These are phyloP conservation scores for Gamsiella multidivaricata DNA, from an alignment of 192 early-diverging fungal species.

Conservation along the genomic window DNA sequence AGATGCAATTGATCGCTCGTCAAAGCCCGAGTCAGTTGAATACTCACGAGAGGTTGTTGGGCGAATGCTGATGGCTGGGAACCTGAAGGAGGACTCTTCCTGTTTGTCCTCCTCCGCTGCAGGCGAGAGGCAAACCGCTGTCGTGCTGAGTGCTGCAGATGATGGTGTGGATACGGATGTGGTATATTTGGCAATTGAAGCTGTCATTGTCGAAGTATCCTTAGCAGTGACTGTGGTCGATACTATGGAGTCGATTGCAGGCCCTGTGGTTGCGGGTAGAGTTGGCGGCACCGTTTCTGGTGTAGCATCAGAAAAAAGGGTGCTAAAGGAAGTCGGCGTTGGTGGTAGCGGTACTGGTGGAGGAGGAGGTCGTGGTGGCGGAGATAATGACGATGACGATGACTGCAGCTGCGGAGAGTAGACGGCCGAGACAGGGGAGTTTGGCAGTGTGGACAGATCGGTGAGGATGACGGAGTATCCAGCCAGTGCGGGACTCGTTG, in stretches of 20 bases:
- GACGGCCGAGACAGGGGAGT: background rate
- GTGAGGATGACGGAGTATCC: slow-evolving; percentile 41
- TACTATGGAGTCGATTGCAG: background rate
- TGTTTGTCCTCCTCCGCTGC: background rate
- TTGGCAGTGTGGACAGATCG: slow-evolving; percentile 25
- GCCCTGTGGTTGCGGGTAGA: background rate
- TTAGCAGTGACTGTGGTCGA: background rate
- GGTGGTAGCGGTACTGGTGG: background rate
- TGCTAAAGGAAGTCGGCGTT: background rate
- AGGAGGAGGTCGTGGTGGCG: background rate
- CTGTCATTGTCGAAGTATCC: background rate
- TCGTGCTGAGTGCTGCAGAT: background rate
- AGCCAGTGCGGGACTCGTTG: slow-evolving; percentile 8
- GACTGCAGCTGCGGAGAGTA: background rate
- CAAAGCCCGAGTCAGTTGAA: slow-evolving; percentile 43
- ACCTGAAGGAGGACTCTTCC: background rate
- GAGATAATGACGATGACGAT: background rate
- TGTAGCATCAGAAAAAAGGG: too few relatives aligned
- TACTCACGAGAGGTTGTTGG: slow-evolving; percentile 19
- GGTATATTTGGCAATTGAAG: background rate
- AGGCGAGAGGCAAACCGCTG: background rate
- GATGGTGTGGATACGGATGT: background rate
- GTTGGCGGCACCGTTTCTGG: background rate
- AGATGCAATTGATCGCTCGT: slow-evolving; percentile 16
- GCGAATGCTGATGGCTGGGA: background rate